Evolutionary conservation across 2,329 filamentous ascomycete species (phyloP).

Genomic region (Aspergillus novofumigatus): DNA sequence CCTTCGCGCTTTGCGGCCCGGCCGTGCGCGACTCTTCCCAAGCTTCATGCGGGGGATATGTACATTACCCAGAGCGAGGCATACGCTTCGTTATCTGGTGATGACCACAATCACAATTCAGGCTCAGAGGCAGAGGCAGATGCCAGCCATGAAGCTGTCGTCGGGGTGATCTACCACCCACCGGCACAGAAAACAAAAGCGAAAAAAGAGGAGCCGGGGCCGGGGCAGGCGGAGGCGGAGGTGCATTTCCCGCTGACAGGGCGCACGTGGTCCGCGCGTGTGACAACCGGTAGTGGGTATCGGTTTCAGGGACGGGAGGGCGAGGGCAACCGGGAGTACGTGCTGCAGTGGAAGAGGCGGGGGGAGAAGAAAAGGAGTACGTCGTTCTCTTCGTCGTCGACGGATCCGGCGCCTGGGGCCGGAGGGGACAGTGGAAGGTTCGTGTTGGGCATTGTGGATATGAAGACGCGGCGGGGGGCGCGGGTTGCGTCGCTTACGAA

Average conservation of each 20-base stretch:
- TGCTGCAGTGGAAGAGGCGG: slow-evolving; percentile 12
- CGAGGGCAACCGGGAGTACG: neutral
- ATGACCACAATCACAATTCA: neutral
- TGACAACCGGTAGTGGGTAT: neutral
- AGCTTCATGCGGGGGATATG: slow-evolving; percentile 23
- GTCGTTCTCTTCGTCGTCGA: neutral
- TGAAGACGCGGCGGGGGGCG: slow-evolving; percentile 1
- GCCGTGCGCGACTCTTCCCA: slow-evolving; percentile 16
- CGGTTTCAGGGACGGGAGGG: slow-evolving; percentile 3
- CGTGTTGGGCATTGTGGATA: slow-evolving; percentile 7
- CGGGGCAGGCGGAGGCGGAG: neutral
- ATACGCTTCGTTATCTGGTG: slow-evolving; percentile 10
- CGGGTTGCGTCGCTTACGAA: slow-evolving; percentile 16
- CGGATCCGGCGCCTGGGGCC: neutral
- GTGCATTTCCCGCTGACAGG: neutral
- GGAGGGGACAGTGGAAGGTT: slow-evolving; percentile 4
- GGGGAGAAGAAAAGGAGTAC: neutral
- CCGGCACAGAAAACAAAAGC: no score
- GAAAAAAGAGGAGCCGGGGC: neutral
- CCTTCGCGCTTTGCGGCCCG: slow-evolving; percentile 22
- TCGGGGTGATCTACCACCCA: neutral
- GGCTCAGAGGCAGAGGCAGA: neutral
- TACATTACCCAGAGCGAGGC: slow-evolving; percentile 26
- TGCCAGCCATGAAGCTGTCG: neutral
- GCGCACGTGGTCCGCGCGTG: neutral